phyloP scores from a whole-genome alignment of 2,329 filamentous ascomycete species.

The Botrytis fragariae region DNA sequence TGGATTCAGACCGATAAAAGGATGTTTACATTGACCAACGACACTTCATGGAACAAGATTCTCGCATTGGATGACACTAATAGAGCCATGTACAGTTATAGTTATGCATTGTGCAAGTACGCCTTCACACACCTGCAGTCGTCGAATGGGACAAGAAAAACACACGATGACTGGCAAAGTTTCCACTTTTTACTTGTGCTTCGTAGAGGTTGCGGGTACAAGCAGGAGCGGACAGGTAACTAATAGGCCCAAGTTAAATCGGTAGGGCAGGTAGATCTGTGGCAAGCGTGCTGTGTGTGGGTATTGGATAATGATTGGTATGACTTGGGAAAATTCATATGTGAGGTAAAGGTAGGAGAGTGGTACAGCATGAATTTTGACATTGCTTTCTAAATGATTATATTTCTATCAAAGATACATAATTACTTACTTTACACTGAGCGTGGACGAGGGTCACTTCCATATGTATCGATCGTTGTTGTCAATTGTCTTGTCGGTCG shows the following conservation, averaged over 20 bases:
- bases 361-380: neutral
- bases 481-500: neutral
- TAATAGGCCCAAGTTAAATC: slow-evolving; percentile 13
- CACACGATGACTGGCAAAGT: slow-evolving; percentile 9
- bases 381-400: neutral
- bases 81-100: neutral
- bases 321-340: neutral
- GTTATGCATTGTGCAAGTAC: neutral
- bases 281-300: slow-evolving; percentile 1
- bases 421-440: neutral
- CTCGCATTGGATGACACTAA: neutral
- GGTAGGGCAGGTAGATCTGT: slow-evolving; percentile 15
- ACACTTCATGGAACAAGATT: neutral
- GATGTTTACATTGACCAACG: slow-evolving; percentile 8
- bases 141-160: slow-evolving; percentile 5
- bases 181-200: neutral
- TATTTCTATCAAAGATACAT: too few relatives aligned
- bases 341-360: neutral
- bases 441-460: neutral
- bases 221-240: slow-evolving; percentile 8
- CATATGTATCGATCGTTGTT: neutral
- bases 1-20: neutral
- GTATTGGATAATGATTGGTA: neutral
- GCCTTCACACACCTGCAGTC: slow-evolving; percentile 7
- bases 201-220: slow-evolving; percentile 5